Conservation (phyloP, 176 grass and related monocot genomes). For the Eragrostis nindensis region DNA sequence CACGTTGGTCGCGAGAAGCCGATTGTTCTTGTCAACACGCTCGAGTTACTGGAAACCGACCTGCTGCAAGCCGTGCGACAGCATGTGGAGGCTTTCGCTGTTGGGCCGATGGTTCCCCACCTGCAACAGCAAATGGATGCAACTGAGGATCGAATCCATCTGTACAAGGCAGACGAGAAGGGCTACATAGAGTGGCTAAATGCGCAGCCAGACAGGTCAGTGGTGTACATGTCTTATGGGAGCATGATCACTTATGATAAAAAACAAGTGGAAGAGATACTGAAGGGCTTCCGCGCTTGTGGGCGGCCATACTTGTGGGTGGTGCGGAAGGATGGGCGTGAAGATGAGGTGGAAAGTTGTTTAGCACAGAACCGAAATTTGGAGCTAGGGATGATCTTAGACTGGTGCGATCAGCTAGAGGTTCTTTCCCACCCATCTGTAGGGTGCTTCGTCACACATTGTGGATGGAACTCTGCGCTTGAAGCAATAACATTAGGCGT, state of each 20-base stretch:
- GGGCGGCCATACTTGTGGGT: constrained; percentile 35
- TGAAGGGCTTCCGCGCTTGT: not conserved
- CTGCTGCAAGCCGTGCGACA: constrained; percentile 26
- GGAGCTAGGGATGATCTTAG: not conserved
- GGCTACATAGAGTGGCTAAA: constrained; percentile 38
- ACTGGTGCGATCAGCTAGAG: constrained; percentile 44
- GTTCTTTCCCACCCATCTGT: constrained; percentile 32
- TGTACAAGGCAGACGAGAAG: constrained; percentile 9
- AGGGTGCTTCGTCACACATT: constrained; percentile 65
- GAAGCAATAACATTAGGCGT: constrained; percentile 30
- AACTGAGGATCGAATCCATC: not conserved
- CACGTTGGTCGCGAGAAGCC: constrained; percentile 35
- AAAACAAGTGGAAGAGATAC: constrained; percentile 39
- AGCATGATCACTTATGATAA: constrained; percentile 21
- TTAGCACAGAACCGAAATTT: not conserved
- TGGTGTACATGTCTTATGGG: constrained; percentile 47
- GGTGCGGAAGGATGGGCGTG: constrained; percentile 14
- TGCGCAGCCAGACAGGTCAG: constrained; percentile 10
- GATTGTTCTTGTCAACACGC: constrained; percentile 49
- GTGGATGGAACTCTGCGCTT: constrained; percentile 63
- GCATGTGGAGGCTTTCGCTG: constrained; percentile 24
- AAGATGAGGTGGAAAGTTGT: constrained; percentile 12
- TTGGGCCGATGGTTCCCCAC: constrained; percentile 40
- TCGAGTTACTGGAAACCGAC: constrained; percentile 40
- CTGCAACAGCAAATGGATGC: not conserved